A percentile compares a stretch with the other conserved stretches of the same genome.
These are phyloP conservation scores for Microdochium trichocladiopsis DNA, from an alignment of 2,329 filamentous ascomycete species.

Conservation along the genomic window DNA sequence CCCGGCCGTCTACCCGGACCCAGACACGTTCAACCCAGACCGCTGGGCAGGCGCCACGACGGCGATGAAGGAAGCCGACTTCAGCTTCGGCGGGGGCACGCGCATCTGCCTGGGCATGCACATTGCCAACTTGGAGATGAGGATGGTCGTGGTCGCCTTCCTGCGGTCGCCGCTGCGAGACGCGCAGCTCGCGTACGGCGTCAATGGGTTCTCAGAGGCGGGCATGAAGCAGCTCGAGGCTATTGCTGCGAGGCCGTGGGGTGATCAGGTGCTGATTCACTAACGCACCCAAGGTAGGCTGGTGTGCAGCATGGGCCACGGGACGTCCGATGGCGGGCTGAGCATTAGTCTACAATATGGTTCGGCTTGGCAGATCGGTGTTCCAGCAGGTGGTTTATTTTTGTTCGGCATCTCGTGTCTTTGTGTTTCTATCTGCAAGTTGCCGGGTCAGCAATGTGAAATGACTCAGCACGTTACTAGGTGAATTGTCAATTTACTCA, in stretches of 20 bases:
- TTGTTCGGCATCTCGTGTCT: too few relatives aligned
- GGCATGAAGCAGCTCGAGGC: not conserved
- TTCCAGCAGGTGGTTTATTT: too few relatives aligned
- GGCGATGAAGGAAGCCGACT: conserved; percentile 33
- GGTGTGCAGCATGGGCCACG: too few relatives aligned
- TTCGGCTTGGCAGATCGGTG: too few relatives aligned
- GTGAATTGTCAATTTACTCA: too few relatives aligned
- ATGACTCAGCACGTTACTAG: too few relatives aligned
- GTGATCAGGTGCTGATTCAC: not conserved
- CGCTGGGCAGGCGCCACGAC: conserved; percentile 18
- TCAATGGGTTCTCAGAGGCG: not conserved
- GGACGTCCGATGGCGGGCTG: too few relatives aligned
- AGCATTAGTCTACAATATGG: too few relatives aligned
- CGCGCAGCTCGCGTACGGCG: not conserved
- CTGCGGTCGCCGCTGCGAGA: not conserved
- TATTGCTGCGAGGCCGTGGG: not conserved
- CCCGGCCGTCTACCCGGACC: conserved; percentile 25
- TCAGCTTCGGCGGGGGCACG: not conserved
- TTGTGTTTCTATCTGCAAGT: too few relatives aligned
- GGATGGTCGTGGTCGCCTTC: not conserved
- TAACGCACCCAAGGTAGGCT: too few relatives aligned
- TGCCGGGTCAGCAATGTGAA: too few relatives aligned
- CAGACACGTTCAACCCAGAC: conserved; percentile 19
- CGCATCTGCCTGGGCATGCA: not conserved
- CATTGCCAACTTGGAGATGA: not conserved